These are phyloP conservation scores for Aspergillus sp. DNA, from an alignment of 2,329 filamentous ascomycete species.

Conservation along the genomic window DNA sequence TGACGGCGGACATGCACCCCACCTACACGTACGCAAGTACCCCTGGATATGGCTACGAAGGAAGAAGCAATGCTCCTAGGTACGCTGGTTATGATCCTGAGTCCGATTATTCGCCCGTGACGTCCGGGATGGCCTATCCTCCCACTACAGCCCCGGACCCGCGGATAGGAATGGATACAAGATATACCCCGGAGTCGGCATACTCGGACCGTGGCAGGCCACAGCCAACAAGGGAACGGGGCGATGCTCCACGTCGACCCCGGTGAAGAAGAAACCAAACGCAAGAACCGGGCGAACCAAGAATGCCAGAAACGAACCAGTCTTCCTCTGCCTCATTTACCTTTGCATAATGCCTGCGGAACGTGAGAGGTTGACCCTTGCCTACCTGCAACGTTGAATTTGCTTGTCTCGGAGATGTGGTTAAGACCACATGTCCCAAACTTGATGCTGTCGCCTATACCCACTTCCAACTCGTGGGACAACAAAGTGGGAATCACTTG, in stretches of 20 bases:
- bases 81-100: conserved; percentile 44
- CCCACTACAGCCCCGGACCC: conserved; percentile 40
- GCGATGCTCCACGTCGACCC: conserved; percentile 35
- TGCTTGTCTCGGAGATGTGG: too few species aligned
- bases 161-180: conserved; percentile 43
- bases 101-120: conserved; percentile 40
- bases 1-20: conserved; percentile 39
- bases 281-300: not conserved
- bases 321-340: conserved; percentile 10
- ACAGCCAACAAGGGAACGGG: conserved; percentile 37
- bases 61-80: conserved; percentile 40
- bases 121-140: conserved; percentile 41
- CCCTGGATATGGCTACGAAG: conserved; percentile 37
- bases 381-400: not conserved
- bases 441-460: not conserved
- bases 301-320: conserved; percentile 4
- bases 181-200: conserved; percentile 41
- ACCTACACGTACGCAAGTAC: conserved; percentile 38
- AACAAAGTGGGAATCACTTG: conserved; percentile 16
- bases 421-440: too few species aligned
- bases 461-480: conserved; percentile 14
- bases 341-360: conserved; percentile 1
- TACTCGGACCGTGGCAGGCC: conserved; percentile 39
- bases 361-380: not conserved
- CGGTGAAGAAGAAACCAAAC: conserved; percentile 26